Conservation (phyloP, 805 yeast genomes). For the Diddensiella transvaalensis region DNA sequence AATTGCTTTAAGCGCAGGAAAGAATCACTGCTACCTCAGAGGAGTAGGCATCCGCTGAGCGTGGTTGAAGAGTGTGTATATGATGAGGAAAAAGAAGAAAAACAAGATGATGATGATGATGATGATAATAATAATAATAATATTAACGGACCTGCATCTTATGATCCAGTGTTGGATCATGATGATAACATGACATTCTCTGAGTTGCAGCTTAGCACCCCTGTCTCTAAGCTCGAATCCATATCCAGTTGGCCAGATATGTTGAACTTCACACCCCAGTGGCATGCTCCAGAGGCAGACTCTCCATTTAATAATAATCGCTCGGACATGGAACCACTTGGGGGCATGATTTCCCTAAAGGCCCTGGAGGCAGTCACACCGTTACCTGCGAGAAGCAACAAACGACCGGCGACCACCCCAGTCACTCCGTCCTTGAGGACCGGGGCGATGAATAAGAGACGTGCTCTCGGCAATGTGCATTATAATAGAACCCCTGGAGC, state of each 20-base stretch:
- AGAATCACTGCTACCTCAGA: conserved; percentile 14
- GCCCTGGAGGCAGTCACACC: neutral
- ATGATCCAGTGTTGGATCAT: too few relatives aligned
- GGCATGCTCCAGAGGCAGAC: neutral
- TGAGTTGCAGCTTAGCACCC: conserved; percentile 2
- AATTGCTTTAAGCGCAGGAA: conserved; percentile 19
- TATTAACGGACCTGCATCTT: too few relatives aligned
- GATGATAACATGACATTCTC: neutral
- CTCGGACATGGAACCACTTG: neutral
- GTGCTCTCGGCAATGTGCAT: conserved; percentile 10
- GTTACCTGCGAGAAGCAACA: neutral
- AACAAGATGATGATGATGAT: neutral
- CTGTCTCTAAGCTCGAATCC: neutral
- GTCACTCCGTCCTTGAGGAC: conserved; percentile 16
- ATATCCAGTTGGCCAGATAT: conserved; percentile 1
- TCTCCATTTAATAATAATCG: neutral
- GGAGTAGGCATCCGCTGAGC: neutral
- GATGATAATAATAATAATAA: neutral
- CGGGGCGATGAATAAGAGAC: conserved; percentile 7
- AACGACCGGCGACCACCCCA: conserved; percentile 17
- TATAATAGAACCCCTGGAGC: neutral
- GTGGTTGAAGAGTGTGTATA: neutral
- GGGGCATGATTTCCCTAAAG: neutral
- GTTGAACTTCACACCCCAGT: conserved; percentile 1
- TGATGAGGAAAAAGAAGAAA: neutral